Conservation (phyloP, 768 basidiomycete species). For the Lenzites betulinus region DNA sequence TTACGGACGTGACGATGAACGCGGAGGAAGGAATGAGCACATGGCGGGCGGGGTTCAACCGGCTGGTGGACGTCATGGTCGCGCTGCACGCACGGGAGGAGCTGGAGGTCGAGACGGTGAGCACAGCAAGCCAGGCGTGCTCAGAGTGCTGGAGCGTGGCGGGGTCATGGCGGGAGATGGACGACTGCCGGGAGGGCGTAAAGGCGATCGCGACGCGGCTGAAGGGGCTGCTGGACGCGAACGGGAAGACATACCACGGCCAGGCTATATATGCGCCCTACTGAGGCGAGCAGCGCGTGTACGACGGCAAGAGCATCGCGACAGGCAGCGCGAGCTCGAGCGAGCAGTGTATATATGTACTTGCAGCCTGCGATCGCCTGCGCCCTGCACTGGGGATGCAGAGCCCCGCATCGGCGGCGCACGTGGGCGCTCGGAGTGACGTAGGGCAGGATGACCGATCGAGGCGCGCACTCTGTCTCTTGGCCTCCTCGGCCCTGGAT, state of each 20-base stretch:
- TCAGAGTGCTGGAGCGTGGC: slow-evolving; percentile 82
- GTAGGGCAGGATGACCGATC: not conserved
- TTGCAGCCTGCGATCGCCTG: too few relatives aligned
- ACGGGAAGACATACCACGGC: slow-evolving; percentile 48
- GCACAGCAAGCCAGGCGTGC: slow-evolving; percentile 67
- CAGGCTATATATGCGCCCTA: slow-evolving; percentile 39
- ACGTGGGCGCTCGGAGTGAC: not conserved
- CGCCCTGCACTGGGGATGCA: not conserved
- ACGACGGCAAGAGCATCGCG: not conserved
- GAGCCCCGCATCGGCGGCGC: not conserved
- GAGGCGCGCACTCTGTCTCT: too few relatives aligned
- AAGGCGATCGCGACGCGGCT: slow-evolving; percentile 62
- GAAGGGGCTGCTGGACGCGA: slow-evolving; percentile 55
- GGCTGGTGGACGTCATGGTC: slow-evolving; percentile 70
- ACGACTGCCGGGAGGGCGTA: slow-evolving; percentile 63
- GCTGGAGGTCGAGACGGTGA: slow-evolving; percentile 76
- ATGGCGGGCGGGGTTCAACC: slow-evolving; percentile 69
- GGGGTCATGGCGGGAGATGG: slow-evolving; percentile 67
- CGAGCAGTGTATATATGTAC: not conserved
- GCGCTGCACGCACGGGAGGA: slow-evolving; percentile 68
- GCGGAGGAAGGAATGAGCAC: slow-evolving; percentile 54
- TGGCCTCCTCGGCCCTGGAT: not conserved
- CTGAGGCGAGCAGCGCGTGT: not conserved
- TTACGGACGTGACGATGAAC: slow-evolving; percentile 72
- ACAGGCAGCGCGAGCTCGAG: not conserved